Conservation (phyloP, 139 green algal species). For the Microglena sp. region DNA sequence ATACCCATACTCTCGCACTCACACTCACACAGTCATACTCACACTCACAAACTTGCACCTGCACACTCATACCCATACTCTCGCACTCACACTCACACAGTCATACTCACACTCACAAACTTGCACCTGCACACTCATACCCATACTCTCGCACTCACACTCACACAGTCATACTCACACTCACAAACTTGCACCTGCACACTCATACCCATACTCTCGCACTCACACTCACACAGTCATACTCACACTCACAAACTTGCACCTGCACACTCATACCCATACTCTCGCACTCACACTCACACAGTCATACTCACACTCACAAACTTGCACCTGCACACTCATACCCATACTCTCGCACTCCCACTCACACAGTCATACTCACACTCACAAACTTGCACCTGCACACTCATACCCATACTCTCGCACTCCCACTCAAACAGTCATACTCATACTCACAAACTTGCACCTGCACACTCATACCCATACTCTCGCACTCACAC, state of each 20-base stretch:
- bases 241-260: not conserved
- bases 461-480: conserved; percentile 72
- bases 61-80: not conserved
- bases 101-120: not conserved
- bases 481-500: not conserved
- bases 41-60: not conserved
- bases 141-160: not conserved
- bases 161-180: not conserved
- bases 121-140: not conserved
- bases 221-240: not conserved
- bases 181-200: not conserved
- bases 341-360: not conserved
- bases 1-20: not conserved
- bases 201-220: not conserved
- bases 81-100: not conserved
- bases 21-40: not conserved
- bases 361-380: too few species aligned
- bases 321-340: not conserved
- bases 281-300: not conserved
- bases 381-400: too few species aligned
- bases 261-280: not conserved
- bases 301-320: not conserved
- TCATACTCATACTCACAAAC: conserved; percentile 82
- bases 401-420: too few species aligned
- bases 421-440: conserved; percentile 33